phyloP scores from a whole-genome alignment of 2,329 filamentous ascomycete species.

The Arthrobotrys entomopaga region DNA sequence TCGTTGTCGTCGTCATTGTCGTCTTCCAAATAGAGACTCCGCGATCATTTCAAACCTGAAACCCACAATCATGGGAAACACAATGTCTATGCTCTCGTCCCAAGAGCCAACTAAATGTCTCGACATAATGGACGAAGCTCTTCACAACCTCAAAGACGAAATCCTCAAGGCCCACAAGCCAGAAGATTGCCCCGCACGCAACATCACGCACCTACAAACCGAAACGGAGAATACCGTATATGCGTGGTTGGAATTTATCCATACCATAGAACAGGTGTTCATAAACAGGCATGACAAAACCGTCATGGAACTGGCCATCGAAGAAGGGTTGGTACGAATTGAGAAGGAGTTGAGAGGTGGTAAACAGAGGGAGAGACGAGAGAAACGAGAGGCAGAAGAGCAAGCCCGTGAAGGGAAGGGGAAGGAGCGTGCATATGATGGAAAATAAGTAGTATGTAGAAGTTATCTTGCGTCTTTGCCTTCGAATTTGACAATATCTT shows the following conservation, averaged over 20 bases:
- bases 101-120: slow-evolving; percentile 21
- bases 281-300: background rate
- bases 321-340: background rate
- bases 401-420: too few relatives aligned
- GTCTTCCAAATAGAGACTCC: too few relatives aligned
- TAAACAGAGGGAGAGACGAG: background rate
- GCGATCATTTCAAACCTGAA: too few relatives aligned
- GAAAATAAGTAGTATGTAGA: too few relatives aligned
- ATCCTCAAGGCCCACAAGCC: background rate
- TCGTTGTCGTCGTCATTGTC: too few relatives aligned
- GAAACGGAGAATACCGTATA: background rate
- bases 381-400: too few relatives aligned
- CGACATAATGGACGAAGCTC: slow-evolving; percentile 13
- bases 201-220: background rate
- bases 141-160: background rate
- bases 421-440: too few relatives aligned
- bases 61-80: slow-evolving; percentile 6
- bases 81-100: slow-evolving; percentile 13
- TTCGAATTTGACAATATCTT: too few relatives aligned
- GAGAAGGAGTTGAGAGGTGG: background rate
- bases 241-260: slow-evolving; percentile 1
- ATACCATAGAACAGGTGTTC: background rate
- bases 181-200: too few relatives aligned
- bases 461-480: too few relatives aligned
- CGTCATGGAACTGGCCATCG: slow-evolving; percentile 6